These are phyloP conservation scores for Leishmania guyanensis DNA, from an alignment of 208 protist genomes.

Conservation along the genomic window DNA sequence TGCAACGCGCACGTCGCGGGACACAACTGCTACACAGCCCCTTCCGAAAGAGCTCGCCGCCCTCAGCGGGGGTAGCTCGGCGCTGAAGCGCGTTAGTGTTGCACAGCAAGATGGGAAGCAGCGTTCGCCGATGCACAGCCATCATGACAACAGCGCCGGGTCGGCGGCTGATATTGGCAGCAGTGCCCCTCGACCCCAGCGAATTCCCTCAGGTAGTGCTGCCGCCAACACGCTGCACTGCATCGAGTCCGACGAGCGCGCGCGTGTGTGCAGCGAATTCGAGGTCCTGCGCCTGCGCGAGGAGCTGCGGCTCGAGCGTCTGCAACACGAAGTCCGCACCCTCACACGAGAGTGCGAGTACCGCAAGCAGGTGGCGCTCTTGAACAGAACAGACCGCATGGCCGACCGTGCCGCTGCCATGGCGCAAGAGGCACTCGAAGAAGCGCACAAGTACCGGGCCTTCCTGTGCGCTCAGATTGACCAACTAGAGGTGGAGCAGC, in stretches of 20 bases:
- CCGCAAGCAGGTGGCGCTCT: conserved; percentile 28
- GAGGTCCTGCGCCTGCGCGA: conserved; percentile 31
- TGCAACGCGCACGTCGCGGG: conserved; percentile 10
- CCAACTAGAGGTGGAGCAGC: conserved; percentile 27
- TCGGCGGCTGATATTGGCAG: too few relatives aligned
- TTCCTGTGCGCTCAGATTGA: conserved; percentile 33
- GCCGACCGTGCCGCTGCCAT: conserved; percentile 30
- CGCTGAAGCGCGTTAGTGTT: conserved; percentile 31
- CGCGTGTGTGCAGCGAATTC: conserved; percentile 34
- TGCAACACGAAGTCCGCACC: conserved; percentile 49
- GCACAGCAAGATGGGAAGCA: conserved; percentile 25
- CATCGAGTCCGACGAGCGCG: conserved; percentile 26
- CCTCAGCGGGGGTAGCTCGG: conserved; percentile 1
- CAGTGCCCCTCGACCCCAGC: not conserved
- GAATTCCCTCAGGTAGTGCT: not conserved
- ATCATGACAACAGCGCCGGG: conserved; percentile 11
- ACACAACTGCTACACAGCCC: not conserved
- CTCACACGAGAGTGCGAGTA: conserved; percentile 53
- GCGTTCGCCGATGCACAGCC: conserved; percentile 18
- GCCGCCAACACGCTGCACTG: not conserved
- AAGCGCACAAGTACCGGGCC: conserved; percentile 41
- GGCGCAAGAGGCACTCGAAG: conserved; percentile 33
- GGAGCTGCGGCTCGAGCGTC: conserved; percentile 47
- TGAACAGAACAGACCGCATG: conserved; percentile 34
- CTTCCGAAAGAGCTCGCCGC: conserved; percentile 20